Evolutionary conservation across 2,329 filamentous ascomycete species (phyloP).

Genomic region (Teratosphaeria nubilosa): DNA sequence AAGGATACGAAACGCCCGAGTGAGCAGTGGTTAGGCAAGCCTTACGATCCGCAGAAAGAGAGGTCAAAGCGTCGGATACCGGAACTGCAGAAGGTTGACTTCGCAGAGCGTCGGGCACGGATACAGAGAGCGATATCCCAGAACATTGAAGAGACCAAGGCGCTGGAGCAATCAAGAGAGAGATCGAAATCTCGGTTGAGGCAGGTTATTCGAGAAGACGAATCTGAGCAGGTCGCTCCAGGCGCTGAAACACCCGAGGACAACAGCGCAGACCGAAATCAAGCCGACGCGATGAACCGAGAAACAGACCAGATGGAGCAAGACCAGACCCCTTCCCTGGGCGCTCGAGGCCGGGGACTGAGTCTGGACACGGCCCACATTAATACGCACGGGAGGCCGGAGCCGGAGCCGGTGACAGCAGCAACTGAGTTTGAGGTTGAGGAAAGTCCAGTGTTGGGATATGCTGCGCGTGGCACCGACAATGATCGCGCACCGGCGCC

Average conservation of each 20-base stretch:
- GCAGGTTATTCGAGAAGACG: neutral
- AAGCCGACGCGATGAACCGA: conserved; percentile 5
- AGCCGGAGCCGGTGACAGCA: conserved; percentile 26
- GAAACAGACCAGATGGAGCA: conserved; percentile 5
- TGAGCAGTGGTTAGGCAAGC: conserved; percentile 56
- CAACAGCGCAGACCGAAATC: conserved; percentile 6
- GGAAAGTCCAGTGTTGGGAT: conserved; percentile 56
- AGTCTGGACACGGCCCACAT: conserved; percentile 18
- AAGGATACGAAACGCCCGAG: conserved; percentile 31
- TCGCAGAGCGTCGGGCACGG: conserved; percentile 68
- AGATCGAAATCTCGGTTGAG: neutral
- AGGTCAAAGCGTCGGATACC: conserved; percentile 37
- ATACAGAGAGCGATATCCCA: conserved; percentile 80
- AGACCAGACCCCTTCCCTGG: neutral
- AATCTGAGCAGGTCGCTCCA: neutral
- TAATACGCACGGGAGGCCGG: conserved; percentile 9
- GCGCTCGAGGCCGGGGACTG: conserved; percentile 7
- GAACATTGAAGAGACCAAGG: conserved; percentile 57
- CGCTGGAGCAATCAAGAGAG: neutral
- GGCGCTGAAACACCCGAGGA: neutral
- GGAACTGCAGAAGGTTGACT: conserved; percentile 69
- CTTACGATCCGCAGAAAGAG: conserved; percentile 63
- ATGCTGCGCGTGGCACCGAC: conserved; percentile 39
- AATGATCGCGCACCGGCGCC: neutral
- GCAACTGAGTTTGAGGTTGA: conserved; percentile 35